These are phyloP conservation scores for Wickerhamiella azymoides DNA, from an alignment of 805 yeast species.

Conservation along the genomic window DNA sequence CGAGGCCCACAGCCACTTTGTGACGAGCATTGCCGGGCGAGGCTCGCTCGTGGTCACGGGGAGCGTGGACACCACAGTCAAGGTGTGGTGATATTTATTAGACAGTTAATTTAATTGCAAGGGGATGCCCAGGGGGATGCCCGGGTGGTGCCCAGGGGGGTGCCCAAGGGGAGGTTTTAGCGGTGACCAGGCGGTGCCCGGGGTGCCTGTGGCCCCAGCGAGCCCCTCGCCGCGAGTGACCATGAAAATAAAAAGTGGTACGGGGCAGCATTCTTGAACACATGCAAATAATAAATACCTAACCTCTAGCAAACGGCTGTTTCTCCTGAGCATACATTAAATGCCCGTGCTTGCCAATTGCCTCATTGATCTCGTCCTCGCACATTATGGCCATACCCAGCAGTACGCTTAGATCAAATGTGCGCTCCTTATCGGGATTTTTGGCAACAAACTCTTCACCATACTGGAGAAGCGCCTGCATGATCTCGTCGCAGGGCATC, in stretches of 20 bases:
- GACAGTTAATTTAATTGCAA: background rate
- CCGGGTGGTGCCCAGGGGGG: no score
- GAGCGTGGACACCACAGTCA: slow-evolving; percentile 42
- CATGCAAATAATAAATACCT: no score
- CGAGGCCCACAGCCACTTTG: slow-evolving; percentile 57
- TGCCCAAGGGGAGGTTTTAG: no score
- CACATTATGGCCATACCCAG: slow-evolving; percentile 3
- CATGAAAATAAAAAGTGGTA: no score
- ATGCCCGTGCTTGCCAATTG: slow-evolving; percentile 2
- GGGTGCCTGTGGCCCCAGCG: no score
- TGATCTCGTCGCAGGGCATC: slow-evolving; percentile 5
- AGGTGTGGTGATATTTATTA: slow-evolving; percentile 35
- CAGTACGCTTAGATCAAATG: background rate
- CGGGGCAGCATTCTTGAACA: no score
- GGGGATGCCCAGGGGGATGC: no score
- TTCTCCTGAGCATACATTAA: slow-evolving; percentile 3
- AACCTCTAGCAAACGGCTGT: background rate
- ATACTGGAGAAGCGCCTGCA: slow-evolving; percentile 1
- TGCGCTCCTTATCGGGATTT: background rate
- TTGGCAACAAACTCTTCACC: background rate
- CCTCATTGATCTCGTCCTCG: slow-evolving; percentile 1
- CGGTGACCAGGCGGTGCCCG: no score
- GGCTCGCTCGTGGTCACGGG: slow-evolving; percentile 45
- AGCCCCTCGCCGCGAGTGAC: no score
- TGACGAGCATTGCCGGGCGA: slow-evolving; percentile 38